phyloP scores from a whole-genome alignment of 805 yeast species.

The Saccharomycopsis fermentans region DNA sequence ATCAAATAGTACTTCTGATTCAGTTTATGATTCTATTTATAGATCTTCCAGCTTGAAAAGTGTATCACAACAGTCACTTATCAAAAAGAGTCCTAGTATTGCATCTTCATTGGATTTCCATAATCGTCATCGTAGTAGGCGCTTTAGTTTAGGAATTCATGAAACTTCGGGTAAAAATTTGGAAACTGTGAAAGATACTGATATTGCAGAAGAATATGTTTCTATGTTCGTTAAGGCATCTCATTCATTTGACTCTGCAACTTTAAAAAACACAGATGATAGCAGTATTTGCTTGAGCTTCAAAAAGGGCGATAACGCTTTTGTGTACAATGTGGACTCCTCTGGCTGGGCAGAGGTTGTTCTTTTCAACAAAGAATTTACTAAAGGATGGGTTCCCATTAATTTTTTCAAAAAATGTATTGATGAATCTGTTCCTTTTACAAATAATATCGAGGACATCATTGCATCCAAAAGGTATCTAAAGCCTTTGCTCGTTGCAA shows the following conservation, averaged over 20 bases:
- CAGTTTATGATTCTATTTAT: slow-evolving; percentile 16
- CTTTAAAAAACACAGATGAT: slow-evolving; percentile 56
- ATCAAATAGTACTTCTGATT: slow-evolving; percentile 14
- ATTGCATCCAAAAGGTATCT: slow-evolving; percentile 43
- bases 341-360: slow-evolving; percentile 89
- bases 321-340: slow-evolving; percentile 67
- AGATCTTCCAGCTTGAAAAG: slow-evolving; percentile 7
- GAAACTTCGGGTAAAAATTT: slow-evolving; percentile 1
- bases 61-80: neutral
- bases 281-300: slow-evolving; percentile 67
- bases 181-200: neutral
- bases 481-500: slow-evolving; percentile 44
- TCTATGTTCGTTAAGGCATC: slow-evolving; percentile 46
- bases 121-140: slow-evolving; percentile 15
- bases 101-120: slow-evolving; percentile 12
- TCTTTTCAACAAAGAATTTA: slow-evolving; percentile 40
- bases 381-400: slow-evolving; percentile 81
- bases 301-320: slow-evolving; percentile 58
- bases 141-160: slow-evolving; percentile 14
- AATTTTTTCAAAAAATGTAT: slow-evolving; percentile 53
- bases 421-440: slow-evolving; percentile 18
- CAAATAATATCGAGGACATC: slow-evolving; percentile 20
- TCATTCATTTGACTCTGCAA: slow-evolving; percentile 47
- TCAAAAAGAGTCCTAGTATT: slow-evolving; percentile 16
- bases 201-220: slow-evolving; percentile 26